These are phyloP conservation scores for Naganishia vishniacii DNA, from an alignment of 768 basidiomycete species.

Conservation along the genomic window DNA sequence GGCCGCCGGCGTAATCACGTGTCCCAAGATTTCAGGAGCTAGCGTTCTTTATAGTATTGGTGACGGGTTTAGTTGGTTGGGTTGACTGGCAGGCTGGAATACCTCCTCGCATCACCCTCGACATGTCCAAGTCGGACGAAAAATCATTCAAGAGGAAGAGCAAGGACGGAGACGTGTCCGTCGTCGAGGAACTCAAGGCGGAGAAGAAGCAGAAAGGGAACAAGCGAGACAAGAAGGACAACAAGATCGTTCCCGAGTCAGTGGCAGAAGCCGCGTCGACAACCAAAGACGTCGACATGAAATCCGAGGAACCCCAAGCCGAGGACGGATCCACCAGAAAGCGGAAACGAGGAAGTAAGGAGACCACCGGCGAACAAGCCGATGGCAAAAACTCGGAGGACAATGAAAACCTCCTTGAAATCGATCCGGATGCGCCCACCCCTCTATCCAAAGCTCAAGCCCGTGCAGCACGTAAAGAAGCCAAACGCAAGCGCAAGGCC, in stretches of 20 bases:
- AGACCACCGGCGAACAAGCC: background rate
- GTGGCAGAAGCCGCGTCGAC: slow-evolving; percentile 28
- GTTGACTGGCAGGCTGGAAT: too few species aligned
- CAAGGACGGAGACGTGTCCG: slow-evolving; percentile 19
- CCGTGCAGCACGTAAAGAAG: slow-evolving; percentile 40
- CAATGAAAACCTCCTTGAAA: slow-evolving; percentile 34
- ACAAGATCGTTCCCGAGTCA: slow-evolving; percentile 15
- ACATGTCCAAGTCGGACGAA: slow-evolving; percentile 9
- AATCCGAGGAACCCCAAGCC: background rate
- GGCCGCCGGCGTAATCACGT: slow-evolving; percentile 10
- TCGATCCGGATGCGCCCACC: slow-evolving; percentile 40
- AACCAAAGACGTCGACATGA: slow-evolving; percentile 10
- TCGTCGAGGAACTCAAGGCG: slow-evolving; percentile 3
- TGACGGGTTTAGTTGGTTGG: too few species aligned
- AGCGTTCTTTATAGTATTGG: slow-evolving; percentile 23
- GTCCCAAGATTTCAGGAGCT: slow-evolving; percentile 9
- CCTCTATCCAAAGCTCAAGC: slow-evolving; percentile 44
- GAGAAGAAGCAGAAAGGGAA: background rate
- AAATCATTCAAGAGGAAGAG: slow-evolving; percentile 18
- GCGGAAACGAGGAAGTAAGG: slow-evolving; percentile 12
- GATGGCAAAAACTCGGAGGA: background rate
- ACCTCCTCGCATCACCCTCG: background rate
- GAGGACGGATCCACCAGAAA: slow-evolving; percentile 14
- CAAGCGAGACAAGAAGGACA: slow-evolving; percentile 23
- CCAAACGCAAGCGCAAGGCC: slow-evolving; percentile 31